Evolutionary conservation across 768 basidiomycete genomes (phyloP), one percentile per base, ranked within the genome.

Genomic region (Suillus placidus): DNA sequence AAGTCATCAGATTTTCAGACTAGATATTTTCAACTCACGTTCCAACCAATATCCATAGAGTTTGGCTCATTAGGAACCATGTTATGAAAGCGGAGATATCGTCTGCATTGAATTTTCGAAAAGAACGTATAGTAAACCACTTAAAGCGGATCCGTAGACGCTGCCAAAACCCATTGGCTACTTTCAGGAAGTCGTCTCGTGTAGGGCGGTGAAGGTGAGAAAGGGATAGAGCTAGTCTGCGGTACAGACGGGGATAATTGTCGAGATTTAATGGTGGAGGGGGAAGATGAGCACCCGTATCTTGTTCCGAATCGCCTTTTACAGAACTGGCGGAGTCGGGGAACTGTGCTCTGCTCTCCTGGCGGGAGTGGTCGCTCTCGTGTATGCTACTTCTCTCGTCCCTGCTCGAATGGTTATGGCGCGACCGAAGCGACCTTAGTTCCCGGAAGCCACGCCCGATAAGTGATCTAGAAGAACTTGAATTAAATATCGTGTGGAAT

Each of bases 21-120:
- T 16, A 51, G 1, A 30, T 4, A 35, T 20, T 56, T 37, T 30
- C 43, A 7, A 47, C 76, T 68, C 61, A 78, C 76, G 76, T 99
- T 78, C 95, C 95, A 58, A 99, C 84, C 60, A 99, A 79, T 67
- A 99, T 92, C 97, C 97, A 99, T 4, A 97, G 78, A 2, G 95
- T 93, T 72, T 98, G 95, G 72, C 96, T 96, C 83, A 98, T 89
- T 60, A 99, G 80, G 69, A 97, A 95, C 93, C 95, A 96, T 61
- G 93, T 95, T 40, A 97, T 79, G 78, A 99, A 98, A 1, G 96
- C 97, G 49, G 94, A 96, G 63, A 97, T 92, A 75, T 99, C 97
- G 76, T 99, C 97, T 60, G 93, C 91, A 70, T 97, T 95, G 79
- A 96, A 99, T 72, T 87, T 90, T 56, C 97, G 87, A 80, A 97